phyloP scores from a whole-genome alignment of 306 rosid genomes.

The Dryas alaskensis region DNA sequence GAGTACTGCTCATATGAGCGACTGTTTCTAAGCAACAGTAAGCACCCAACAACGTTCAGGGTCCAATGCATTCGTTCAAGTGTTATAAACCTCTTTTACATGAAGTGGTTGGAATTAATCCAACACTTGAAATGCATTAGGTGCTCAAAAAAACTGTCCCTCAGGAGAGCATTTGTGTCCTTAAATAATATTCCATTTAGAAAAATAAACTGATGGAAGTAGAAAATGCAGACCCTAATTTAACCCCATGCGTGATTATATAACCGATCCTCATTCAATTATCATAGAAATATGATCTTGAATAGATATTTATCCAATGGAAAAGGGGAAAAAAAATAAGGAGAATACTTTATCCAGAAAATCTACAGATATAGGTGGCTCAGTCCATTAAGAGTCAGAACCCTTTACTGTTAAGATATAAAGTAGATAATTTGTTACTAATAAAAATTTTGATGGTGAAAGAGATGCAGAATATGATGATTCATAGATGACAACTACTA shows the following conservation, averaged over 20 bases:
- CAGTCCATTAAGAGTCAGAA: constrained; percentile 3
- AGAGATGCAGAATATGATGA: not conserved
- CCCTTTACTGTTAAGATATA: not conserved
- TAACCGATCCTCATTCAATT: not conserved
- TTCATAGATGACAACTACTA: not conserved
- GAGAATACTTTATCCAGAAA: not conserved
- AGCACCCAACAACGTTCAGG: too few relatives aligned
- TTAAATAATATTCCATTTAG: not conserved
- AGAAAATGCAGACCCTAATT: not conserved
- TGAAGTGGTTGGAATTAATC: too few relatives aligned
- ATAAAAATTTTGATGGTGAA: not conserved
- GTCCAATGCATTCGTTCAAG: too few relatives aligned
- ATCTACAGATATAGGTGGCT: not conserved
- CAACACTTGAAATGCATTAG: too few relatives aligned
- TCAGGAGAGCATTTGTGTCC: too few relatives aligned
- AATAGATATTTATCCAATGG: not conserved
- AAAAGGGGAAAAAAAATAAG: not conserved
- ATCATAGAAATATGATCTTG: not conserved
- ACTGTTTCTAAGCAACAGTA: too few relatives aligned
- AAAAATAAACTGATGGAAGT: not conserved
- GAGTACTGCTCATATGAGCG: too few relatives aligned
- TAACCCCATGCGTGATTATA: not conserved
- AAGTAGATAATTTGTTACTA: not conserved
- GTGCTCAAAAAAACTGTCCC: too few relatives aligned
- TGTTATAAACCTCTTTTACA: too few relatives aligned